Evolutionary conservation across 331 rosid species (phyloP), one percentile per base, ranked within the genome.

Genomic region (Rhamnella rubrinervis): DNA sequence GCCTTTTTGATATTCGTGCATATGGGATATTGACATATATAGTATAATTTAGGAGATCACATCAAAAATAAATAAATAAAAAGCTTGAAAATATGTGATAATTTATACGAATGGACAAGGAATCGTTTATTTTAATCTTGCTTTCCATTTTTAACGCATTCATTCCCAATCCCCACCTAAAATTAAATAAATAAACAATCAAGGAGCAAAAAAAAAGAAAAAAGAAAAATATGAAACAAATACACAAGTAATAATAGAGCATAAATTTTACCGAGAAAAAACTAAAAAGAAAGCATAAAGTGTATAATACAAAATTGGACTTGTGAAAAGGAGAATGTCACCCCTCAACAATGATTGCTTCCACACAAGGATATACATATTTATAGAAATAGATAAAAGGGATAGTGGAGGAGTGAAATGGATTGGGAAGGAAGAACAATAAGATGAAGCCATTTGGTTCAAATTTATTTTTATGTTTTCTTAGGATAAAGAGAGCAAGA

Each of bases 321-420:
- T 55, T 57, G 49, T 72, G 55, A 67, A 78, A 62, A 57, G 76
- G 37, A 64, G 50, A 44, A 41, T 75, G 72, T 65, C 35, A 53
- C 49, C 38, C 20, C 15, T 9, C 15, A 28, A 35, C 69, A 66
- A 78, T 71, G 40, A 72, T 71, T 67, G 75, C 67, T 41, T 28
- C 50, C n/a, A 12, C 60, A 23, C 0, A 39, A 1, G 17, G 17
- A 19, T 46, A 13, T 28, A n/a, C 38, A 61, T 55, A 61, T 52
- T 16, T 20, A 7, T 55, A 63, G 13, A 66, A 39, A 59, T 26
- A 12, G 8, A 52, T 31, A 35, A 44, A 37, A 55, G 5, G 6
- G 16, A 49, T 66, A 66, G 73, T 71, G 81, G 77, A 66, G 50
- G 63, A 39, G 35, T 64, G 67, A 70, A 51, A 6, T 60, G 73